phyloP scores from a whole-genome alignment of 306 rosid species.

The Cucurbita pepo region DNA sequence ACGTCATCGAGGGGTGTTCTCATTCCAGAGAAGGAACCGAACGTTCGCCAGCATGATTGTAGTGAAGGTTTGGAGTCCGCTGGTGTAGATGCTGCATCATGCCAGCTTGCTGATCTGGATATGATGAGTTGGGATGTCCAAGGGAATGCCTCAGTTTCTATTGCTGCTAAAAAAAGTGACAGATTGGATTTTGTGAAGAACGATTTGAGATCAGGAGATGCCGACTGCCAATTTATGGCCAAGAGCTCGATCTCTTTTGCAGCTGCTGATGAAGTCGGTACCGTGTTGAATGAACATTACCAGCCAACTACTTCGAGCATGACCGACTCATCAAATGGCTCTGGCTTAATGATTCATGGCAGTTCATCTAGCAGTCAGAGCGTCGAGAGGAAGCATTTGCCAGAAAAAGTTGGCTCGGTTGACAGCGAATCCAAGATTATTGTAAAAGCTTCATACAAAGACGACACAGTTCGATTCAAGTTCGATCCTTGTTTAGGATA shows the following conservation, averaged over 20 bases:
- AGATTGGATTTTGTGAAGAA: constrained; percentile 7
- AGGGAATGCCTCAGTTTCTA: constrained; percentile 16
- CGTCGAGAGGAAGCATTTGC: constrained; percentile 24
- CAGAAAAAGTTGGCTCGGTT: constrained; percentile 17
- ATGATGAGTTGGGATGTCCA: constrained; percentile 12
- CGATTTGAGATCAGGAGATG: constrained; percentile 17
- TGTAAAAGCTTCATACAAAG: constrained; percentile 62
- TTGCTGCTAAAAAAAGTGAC: constrained; percentile 11
- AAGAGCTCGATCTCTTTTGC: constrained; percentile 30
- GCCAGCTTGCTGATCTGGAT: constrained; percentile 11
- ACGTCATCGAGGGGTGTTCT: constrained; percentile 1
- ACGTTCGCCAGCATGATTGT: constrained; percentile 14
- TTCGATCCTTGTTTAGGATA: constrained; percentile 44
- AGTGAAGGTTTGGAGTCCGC: constrained; percentile 24
- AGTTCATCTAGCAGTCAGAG: constrained; percentile 37
- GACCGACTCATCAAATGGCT: constrained; percentile 46
- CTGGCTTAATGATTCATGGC: constrained; percentile 25
- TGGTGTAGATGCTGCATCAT: constrained; percentile 20
- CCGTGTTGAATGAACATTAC: constrained; percentile 25
- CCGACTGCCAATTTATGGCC: constrained; percentile 13
- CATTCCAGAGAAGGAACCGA: constrained; percentile 15
- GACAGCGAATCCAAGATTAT: constrained; percentile 31
- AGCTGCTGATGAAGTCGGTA: constrained; percentile 21
- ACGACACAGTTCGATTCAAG: constrained; percentile 64
- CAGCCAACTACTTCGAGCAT: constrained; percentile 35